These are phyloP conservation scores for Bryum argenteum DNA, from an alignment of 225 moss, liverwort and hornwort species.

Conservation along the genomic window DNA sequence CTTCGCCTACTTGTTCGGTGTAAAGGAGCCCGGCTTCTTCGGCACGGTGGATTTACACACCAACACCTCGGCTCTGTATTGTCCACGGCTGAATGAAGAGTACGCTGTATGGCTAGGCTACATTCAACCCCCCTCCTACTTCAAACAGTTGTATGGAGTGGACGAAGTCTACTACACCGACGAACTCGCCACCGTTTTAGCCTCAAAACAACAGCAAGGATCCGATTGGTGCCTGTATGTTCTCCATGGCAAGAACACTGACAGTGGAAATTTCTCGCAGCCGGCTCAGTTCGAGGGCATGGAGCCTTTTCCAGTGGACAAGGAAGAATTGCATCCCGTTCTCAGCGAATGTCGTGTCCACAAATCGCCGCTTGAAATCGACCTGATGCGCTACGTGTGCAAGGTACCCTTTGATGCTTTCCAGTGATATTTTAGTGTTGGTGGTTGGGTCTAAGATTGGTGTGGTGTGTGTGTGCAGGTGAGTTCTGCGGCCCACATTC, in stretches of 20 bases:
- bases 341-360: slow-evolving; percentile 89
- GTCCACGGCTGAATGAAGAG: slow-evolving; percentile 65
- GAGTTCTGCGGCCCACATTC: slow-evolving; percentile 88
- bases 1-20: slow-evolving; percentile 91
- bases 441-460: not conserved
- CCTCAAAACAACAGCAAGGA: slow-evolving; percentile 10
- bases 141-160: slow-evolving; percentile 71
- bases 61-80: slow-evolving; percentile 56
- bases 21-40: slow-evolving; percentile 86
- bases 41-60: slow-evolving; percentile 67
- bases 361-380: slow-evolving; percentile 74
- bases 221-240: slow-evolving; percentile 52
- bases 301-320: slow-evolving; percentile 57
- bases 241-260: slow-evolving; percentile 71
- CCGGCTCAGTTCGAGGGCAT: slow-evolving; percentile 76
- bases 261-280: slow-evolving; percentile 76
- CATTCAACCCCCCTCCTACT: slow-evolving; percentile 69
- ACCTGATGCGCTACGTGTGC: slow-evolving; percentile 75
- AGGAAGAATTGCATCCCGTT: slow-evolving; percentile 63
- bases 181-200: slow-evolving; percentile 58
- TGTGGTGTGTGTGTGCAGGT: slow-evolving; percentile 37
- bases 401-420: slow-evolving; percentile 36
- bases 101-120: slow-evolving; percentile 88
- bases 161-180: slow-evolving; percentile 72
- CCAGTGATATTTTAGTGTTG: slow-evolving; percentile 6